These are phyloP conservation scores for Tolypocladium pustulatum DNA, from an alignment of 2,329 filamentous ascomycete species.

Conservation along the genomic window DNA sequence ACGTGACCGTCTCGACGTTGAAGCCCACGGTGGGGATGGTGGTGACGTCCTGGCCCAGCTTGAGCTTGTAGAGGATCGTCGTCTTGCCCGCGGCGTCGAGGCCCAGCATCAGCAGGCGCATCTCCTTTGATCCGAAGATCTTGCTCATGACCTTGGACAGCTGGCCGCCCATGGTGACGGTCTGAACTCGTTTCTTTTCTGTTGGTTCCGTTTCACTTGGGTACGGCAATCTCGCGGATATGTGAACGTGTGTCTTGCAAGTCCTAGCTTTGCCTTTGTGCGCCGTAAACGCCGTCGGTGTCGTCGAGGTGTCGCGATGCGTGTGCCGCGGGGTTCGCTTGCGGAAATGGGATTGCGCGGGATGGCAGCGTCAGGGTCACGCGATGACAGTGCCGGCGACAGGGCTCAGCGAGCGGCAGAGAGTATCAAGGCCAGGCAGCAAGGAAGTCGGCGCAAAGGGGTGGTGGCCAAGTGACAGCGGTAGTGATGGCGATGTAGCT, in stretches of 20 bases:
- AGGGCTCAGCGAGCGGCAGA: background rate
- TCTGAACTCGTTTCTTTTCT: background rate
- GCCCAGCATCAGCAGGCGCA: slow-evolving; percentile 96
- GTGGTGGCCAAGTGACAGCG: background rate
- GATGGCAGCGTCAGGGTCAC: background rate
- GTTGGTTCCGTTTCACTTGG: background rate
- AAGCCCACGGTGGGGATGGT: slow-evolving; percentile 98
- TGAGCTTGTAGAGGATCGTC: slow-evolving; percentile 97
- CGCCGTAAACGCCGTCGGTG: background rate
- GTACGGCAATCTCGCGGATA: no score
- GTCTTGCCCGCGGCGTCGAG: slow-evolving; percentile 98
- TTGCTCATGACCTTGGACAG: slow-evolving; percentile 96
- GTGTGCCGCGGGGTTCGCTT: background rate
- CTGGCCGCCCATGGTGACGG: slow-evolving; percentile 72
- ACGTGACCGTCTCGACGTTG: slow-evolving; percentile 97
- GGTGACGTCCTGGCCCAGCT: slow-evolving; percentile 95
- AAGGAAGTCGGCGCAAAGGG: background rate
- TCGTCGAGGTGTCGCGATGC: background rate
- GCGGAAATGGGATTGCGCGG: background rate
- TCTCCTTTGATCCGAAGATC: slow-evolving; percentile 98
- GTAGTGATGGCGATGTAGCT: background rate
- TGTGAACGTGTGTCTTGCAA: no score
- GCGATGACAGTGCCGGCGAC: background rate
- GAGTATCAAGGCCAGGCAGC: no score
- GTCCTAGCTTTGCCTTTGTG: background rate